Base-by-base conservation (phyloP, 108 stramenopile species). In the Nitzschia putrida region DNA sequence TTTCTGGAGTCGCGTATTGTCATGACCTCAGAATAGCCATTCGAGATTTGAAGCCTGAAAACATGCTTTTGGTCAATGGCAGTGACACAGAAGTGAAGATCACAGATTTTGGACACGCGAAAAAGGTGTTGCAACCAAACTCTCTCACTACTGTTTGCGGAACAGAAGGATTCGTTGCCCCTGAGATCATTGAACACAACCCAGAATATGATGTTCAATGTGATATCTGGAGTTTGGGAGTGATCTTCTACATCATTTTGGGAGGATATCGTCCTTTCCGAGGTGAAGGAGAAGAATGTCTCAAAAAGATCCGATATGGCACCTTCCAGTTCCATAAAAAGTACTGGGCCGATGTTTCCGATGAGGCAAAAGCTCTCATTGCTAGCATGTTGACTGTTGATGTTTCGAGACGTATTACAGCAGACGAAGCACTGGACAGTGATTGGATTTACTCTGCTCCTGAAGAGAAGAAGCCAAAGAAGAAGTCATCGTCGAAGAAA, bases 221-320 rank as follows among this genome's bases (percentile, higher is more conserved):
- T 45, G 98, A 99, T 65, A 93, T 97, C 83, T 99, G 98, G 98
- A 86, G 89, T 67, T 67, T 97, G 50, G 98, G 98, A 16, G 97
- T 98, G 18, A 93, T 97, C 52, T 68, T 90, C 11, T 98, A 90
- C 82, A 96, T 98, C 25, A 42, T 99, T 25, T 53, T 99, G 18
- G 96, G 93, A 37, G 97, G 97, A 14, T 97, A 97, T 60, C 88
- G 92, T 14, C 97, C 97, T 12, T 97, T 97, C 69, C 71, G 80
- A 39, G 80, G 85, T 14, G 73, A 75, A 57, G 68, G 76, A 21
- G 73, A 86, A 26, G 85, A 72, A 10, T 83, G 88, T 61, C 77
- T 88, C 54, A 79, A 80, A 49, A 81, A 84, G 53, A 89, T 89
- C 53, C 77, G 88, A 4, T 83, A 85, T 23, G 90, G 83, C 7